Percentiles rank a stretch among this genome's conserved stretches.
These are phyloP conservation scores for Zychaea mexicana DNA, from an alignment of 371 early-diverging fungal genomes.

Conservation along the genomic window DNA sequence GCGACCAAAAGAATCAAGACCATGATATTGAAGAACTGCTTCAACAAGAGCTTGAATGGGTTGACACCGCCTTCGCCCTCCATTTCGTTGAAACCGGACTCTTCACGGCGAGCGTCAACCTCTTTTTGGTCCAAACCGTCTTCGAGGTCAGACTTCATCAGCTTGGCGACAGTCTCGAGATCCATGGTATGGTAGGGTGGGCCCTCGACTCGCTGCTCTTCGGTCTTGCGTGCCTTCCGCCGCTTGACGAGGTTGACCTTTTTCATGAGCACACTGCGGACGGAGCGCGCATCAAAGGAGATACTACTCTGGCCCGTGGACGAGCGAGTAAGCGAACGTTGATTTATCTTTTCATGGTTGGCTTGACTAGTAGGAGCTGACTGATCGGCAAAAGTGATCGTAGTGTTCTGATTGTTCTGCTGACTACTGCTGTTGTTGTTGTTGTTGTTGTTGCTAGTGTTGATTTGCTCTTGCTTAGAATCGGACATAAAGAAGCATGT, in stretches of 20 bases:
- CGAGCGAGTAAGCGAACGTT: constrained; percentile 31
- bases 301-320: constrained; percentile 37
- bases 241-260: constrained; percentile 46
- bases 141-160: constrained; percentile 59
- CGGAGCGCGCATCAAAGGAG: constrained; percentile 45
- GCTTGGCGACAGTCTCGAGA: constrained; percentile 55
- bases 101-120: constrained; percentile 49
- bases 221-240: constrained; percentile 18
- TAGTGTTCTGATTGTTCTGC: constrained; percentile 13
- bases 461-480: neutral
- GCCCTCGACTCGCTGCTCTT: constrained; percentile 31
- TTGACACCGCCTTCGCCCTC: constrained; percentile 70
- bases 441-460: neutral
- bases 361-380: constrained; percentile 6
- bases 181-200: constrained; percentile 63
- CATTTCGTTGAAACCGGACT: constrained; percentile 76
- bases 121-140: constrained; percentile 64
- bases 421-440: neutral
- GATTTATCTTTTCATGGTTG: constrained; percentile 32
- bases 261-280: constrained; percentile 43
- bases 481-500: constrained; percentile 5
- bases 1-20: constrained; percentile 79
- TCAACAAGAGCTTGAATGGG: constrained; percentile 67
- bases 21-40: constrained; percentile 84
- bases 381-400: constrained; percentile 30